phyloP scores from a whole-genome alignment of 306 rosid genomes.

The Begonia masoniana region DNA sequence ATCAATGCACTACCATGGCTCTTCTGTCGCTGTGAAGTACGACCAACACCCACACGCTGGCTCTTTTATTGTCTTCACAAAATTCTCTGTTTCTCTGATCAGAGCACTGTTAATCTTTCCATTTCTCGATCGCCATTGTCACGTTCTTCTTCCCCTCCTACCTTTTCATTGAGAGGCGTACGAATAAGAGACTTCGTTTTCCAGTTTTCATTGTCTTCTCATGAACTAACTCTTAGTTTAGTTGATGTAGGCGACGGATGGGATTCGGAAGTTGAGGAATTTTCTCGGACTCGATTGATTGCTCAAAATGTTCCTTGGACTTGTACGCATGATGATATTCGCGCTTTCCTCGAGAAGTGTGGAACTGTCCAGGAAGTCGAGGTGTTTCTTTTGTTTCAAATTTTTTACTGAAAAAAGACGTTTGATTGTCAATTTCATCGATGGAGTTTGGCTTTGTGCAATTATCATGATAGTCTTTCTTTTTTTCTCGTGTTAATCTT shows the following conservation, averaged over 20 bases:
- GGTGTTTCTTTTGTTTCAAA: constrained; percentile 15
- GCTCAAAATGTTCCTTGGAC: constrained; percentile 91
- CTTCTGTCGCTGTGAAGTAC: no score
- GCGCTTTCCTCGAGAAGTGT: constrained; percentile 50
- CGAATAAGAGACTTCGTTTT: constrained; percentile 11
- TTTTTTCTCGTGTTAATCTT: constrained; percentile 33
- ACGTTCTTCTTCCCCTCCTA: constrained; percentile 9
- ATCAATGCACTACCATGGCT: no score
- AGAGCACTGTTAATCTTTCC: constrained; percentile 15
- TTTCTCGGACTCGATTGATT: constrained; percentile 43
- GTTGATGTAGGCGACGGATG: no score
- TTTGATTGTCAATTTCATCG: neutral
- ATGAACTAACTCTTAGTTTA: constrained; percentile 25
- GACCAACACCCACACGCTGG: no score
- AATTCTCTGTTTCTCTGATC: constrained; percentile 10
- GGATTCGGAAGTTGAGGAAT: constrained; percentile 22
- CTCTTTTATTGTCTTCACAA: constrained; percentile 9
- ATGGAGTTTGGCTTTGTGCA: neutral
- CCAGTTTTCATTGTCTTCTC: constrained; percentile 30
- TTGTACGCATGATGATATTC: constrained; percentile 71
- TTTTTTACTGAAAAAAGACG: no score
- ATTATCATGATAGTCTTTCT: constrained; percentile 1
- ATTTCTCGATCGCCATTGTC: constrained; percentile 18
- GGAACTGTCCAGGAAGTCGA: constrained; percentile 72
- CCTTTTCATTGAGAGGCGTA: constrained; percentile 13